A percentile compares a stretch with the other conserved stretches of the same genome.
phyloP scores from a whole-genome alignment of 2,329 filamentous ascomycete genomes.

The Trichoderma sp. region DNA sequence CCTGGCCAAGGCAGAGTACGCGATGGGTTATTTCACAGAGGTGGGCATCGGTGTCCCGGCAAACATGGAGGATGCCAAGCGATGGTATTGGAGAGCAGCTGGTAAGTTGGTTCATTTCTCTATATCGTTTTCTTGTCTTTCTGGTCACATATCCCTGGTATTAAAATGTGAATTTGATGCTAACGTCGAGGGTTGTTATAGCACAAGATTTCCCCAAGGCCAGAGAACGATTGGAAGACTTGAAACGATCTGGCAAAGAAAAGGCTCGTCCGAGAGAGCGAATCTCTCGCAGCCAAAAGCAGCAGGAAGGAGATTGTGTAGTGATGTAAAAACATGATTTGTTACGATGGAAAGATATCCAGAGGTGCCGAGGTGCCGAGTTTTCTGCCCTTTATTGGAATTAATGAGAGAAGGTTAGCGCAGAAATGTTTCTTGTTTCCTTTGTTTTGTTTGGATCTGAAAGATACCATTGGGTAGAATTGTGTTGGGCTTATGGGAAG shows the following conservation, averaged over 20 bases:
- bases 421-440: neutral
- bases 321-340: slow-evolving; percentile 65
- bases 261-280: slow-evolving; percentile 69
- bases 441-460: neutral
- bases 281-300: slow-evolving; percentile 81
- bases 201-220: slow-evolving; percentile 95
- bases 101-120: slow-evolving; percentile 61
- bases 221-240: slow-evolving; percentile 85
- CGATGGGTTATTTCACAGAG: slow-evolving; percentile 96
- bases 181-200: slow-evolving; percentile 43
- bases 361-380: neutral
- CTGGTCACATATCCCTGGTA: neutral
- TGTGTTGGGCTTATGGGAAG: neutral
- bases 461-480: neutral
- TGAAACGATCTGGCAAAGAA: slow-evolving; percentile 77
- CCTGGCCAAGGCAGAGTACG: slow-evolving; percentile 91
- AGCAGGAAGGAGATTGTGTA: slow-evolving; percentile 85
- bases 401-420: neutral
- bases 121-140: neutral
- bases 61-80: slow-evolving; percentile 91
- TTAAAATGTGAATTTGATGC: slow-evolving; percentile 20
- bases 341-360: neutral
- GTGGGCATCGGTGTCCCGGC: slow-evolving; percentile 85
- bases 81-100: slow-evolving; percentile 97
- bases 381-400: neutral